phyloP scores from a whole-genome alignment of 176 grass and related monocot genomes.

The Rhynchospora breviuscula region DNA sequence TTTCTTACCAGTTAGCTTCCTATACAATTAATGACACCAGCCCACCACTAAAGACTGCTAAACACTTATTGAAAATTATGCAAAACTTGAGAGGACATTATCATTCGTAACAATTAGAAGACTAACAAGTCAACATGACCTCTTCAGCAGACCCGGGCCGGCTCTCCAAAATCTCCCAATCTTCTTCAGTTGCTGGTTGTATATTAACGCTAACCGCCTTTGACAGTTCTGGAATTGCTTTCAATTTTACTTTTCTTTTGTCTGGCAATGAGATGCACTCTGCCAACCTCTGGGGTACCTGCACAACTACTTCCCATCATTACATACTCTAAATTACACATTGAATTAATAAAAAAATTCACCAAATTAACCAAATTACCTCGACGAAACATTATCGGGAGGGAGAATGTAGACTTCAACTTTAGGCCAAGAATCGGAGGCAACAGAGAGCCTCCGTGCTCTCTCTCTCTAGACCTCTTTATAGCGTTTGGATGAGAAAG shows the following conservation, averaged over 20 bases:
- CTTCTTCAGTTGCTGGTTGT: conserved; percentile 77
- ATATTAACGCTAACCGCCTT: conserved; percentile 68
- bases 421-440: conserved; percentile 78
- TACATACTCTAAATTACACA: background rate
- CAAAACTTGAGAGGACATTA: background rate
- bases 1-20: too few species aligned
- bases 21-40: background rate
- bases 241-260: conserved; percentile 47
- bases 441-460: conserved; percentile 36
- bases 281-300: conserved; percentile 74
- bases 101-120: background rate
- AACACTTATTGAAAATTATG: background rate
- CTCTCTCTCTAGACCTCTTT: conserved; percentile 35
- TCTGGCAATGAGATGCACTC: conserved; percentile 72
- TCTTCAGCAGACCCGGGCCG: conserved; percentile 85
- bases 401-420: conserved; percentile 48
- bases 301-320: conserved; percentile 14
- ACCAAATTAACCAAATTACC: conserved; percentile 34
- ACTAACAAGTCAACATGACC: conserved; percentile 52
- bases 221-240: conserved; percentile 46
- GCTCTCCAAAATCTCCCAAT: conserved; percentile 95
- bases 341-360: background rate
- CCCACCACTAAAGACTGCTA: background rate
- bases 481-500: conserved; percentile 60
- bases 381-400: conserved; percentile 60